These are phyloP conservation scores for Gossypium longicalyx DNA, from an alignment of 345 rosid species.

Conservation along the genomic window DNA sequence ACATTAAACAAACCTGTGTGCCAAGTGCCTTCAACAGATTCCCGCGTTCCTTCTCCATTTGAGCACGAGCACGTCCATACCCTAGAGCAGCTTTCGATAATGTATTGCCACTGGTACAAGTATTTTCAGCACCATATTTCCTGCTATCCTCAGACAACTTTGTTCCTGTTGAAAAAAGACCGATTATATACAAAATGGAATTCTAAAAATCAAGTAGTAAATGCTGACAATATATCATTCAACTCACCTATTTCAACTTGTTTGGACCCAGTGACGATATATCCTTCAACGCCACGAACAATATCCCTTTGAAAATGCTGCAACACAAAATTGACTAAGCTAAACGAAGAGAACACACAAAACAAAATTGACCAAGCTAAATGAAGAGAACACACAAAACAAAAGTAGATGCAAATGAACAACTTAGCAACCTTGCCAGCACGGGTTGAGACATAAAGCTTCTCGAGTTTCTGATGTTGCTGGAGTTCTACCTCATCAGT, in stretches of 20 bases:
- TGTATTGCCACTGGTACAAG: constrained; percentile 82
- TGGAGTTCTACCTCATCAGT: constrained; percentile 74
- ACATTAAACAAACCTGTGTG: constrained; percentile 54
- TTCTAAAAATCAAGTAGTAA: neutral
- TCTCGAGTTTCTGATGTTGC: constrained; percentile 86
- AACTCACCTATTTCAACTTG: constrained; percentile 84
- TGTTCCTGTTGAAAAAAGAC: constrained; percentile 50
- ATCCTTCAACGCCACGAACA: constrained; percentile 92
- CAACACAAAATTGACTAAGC: constrained; percentile 18
- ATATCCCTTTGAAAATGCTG: constrained; percentile 94
- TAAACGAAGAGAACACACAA: constrained; percentile 1
- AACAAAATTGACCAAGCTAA: neutral
- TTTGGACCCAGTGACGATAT: constrained; percentile 78
- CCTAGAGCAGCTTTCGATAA: constrained; percentile 67
- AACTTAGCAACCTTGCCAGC: constrained; percentile 64
- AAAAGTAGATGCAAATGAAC: constrained; percentile 2
- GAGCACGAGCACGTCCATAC: constrained; percentile 67
- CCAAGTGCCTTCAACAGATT: constrained; percentile 76
- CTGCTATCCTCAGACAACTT: constrained; percentile 82
- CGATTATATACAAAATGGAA: constrained; percentile 4
- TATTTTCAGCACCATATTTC: constrained; percentile 80
- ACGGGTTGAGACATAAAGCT: constrained; percentile 88
- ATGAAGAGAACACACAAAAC: neutral
- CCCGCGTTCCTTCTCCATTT: constrained; percentile 86
- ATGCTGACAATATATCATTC: constrained; percentile 1